Conservation (phyloP, 1,139 yeast genomes). For the Petasospora rhodanensis region DNA sequence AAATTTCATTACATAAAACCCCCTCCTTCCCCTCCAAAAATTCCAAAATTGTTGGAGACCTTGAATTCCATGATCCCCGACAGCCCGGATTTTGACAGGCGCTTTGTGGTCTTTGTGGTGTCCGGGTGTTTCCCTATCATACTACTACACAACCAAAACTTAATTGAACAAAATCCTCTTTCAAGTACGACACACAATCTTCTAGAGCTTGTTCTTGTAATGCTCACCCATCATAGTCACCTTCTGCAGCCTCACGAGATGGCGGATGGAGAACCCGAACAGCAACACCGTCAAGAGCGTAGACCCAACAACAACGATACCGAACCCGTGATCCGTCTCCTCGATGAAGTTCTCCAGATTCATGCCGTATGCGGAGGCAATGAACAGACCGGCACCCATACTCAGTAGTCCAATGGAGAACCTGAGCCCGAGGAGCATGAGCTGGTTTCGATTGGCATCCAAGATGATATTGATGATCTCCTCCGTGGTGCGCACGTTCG, state of each 20-base stretch:
- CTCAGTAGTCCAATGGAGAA: constrained; percentile 85
- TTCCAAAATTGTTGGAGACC: too few relatives aligned
- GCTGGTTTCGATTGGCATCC: constrained; percentile 90
- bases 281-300: constrained; percentile 29
- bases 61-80: too few relatives aligned
- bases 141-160: too few relatives aligned
- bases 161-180: too few relatives aligned
- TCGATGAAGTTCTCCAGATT: constrained; percentile 87
- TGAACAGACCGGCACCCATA: constrained; percentile 69
- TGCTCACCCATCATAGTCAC: constrained; percentile 37
- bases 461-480: constrained; percentile 92
- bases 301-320: constrained; percentile 40
- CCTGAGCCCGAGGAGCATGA: constrained; percentile 84
- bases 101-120: too few relatives aligned
- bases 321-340: constrained; percentile 60
- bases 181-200: too few relatives aligned
- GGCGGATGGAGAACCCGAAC: constrained; percentile 35
- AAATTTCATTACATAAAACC: too few relatives aligned
- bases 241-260: constrained; percentile 38
- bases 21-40: too few relatives aligned
- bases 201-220: constrained; percentile 12
- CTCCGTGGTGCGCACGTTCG: constrained; percentile 89
- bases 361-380: constrained; percentile 93
- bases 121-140: too few relatives aligned
- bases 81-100: too few relatives aligned